Percentiles rank a stretch among this genome's conserved stretches.
These are phyloP conservation scores for Ramularia collo-cygni DNA, from an alignment of 2,329 filamentous ascomycete species.

Conservation along the genomic window DNA sequence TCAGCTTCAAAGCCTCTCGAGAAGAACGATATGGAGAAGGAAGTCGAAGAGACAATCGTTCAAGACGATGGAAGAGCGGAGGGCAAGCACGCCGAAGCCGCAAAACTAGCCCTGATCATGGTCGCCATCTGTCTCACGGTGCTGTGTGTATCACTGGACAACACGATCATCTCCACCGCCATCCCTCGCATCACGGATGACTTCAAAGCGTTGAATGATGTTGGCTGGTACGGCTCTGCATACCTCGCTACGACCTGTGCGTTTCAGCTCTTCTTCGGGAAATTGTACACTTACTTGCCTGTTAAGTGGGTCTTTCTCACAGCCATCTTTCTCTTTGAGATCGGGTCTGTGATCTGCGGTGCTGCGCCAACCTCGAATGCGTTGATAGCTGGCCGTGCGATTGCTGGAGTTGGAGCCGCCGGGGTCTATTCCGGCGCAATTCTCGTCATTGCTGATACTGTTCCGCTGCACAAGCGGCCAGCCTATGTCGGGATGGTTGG, in stretches of 20 bases:
- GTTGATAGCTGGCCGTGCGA: conserved; percentile 45
- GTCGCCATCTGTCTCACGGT: conserved; percentile 6
- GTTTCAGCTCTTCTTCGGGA: conserved; percentile 34
- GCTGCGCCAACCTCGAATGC: conserved; percentile 40
- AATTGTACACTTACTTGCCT: conserved; percentile 35
- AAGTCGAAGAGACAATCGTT: no score
- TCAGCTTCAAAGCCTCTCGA: no score
- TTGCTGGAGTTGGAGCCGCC: conserved; percentile 48
- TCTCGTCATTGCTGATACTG: conserved; percentile 12
- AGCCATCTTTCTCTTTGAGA: conserved; percentile 36
- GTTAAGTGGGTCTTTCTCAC: conserved; percentile 38
- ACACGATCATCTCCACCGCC: conserved; percentile 30
- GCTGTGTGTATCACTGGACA: conserved; percentile 15
- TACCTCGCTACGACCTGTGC: conserved; percentile 37
- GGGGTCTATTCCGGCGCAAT: conserved; percentile 41
- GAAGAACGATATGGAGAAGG: no score
- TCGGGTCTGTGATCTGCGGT: conserved; percentile 46
- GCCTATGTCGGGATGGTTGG: conserved; percentile 26
- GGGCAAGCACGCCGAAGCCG: no score
- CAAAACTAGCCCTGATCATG: neutral
- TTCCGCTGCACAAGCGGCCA: conserved; percentile 29
- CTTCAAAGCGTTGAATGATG: conserved; percentile 32
- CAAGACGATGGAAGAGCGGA: no score
- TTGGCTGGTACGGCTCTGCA: conserved; percentile 33
- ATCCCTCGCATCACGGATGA: conserved; percentile 34